Percentiles rank a stretch among this genome's conserved stretches.
These are phyloP conservation scores for Sporothrix globosa DNA, from an alignment of 2,329 filamentous ascomycete species.

Conservation along the genomic window DNA sequence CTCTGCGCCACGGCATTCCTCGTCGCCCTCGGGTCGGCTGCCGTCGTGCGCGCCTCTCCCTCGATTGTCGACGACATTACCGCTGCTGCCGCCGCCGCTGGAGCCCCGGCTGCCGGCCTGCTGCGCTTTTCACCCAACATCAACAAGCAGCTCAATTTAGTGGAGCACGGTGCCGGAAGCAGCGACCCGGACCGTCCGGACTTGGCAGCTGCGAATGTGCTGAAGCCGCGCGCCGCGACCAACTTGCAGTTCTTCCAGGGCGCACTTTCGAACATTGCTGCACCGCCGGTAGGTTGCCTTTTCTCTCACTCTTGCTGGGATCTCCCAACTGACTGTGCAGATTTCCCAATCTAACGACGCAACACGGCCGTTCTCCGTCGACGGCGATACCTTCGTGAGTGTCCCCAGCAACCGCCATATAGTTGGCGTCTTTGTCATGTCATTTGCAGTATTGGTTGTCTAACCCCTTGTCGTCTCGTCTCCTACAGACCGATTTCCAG, in stretches of 20 bases:
- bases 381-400: constrained; percentile 51
- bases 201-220: constrained; percentile 8
- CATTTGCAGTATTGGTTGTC: neutral
- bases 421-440: neutral
- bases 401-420: neutral
- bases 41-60: constrained; percentile 21
- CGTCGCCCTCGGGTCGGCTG: constrained; percentile 13
- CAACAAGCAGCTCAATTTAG: constrained; percentile 17
- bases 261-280: constrained; percentile 46
- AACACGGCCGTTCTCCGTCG: constrained; percentile 49
- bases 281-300: constrained; percentile 41
- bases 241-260: constrained; percentile 51
- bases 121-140: constrained; percentile 25
- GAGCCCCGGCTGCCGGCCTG: constrained; percentile 2
- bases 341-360: constrained; percentile 49
- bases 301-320: neutral
- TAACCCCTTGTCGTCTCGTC: neutral
- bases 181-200: constrained; percentile 37
- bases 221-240: constrained; percentile 31
- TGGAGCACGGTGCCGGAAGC: constrained; percentile 36
- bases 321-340: constrained; percentile 36
- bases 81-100: neutral
- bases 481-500: constrained; percentile 47
- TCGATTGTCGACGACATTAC: constrained; percentile 1
- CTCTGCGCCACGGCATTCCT: constrained; percentile 25